phyloP scores from a whole-genome alignment of 768 basidiomycete species.

The Amanita rubescens region DNA sequence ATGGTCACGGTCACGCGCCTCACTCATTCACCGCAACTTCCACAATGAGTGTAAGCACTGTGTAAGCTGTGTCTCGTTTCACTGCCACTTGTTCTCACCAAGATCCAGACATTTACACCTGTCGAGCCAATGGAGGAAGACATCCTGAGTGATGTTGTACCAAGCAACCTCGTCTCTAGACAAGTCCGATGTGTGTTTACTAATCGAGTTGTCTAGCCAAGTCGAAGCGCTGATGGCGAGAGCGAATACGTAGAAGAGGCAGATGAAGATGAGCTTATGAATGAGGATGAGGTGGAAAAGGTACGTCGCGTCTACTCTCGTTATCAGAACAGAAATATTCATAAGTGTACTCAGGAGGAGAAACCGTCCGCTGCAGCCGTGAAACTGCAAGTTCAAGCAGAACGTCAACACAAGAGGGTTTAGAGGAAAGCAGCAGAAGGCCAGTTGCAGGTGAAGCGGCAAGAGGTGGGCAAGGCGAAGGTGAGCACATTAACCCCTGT shows the following conservation, averaged over 20 bases:
- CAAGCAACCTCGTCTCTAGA: too few relatives aligned
- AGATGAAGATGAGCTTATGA: constrained; percentile 54
- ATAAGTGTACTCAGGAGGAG: too few relatives aligned
- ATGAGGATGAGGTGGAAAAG: constrained; percentile 38
- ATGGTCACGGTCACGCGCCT: too few relatives aligned
- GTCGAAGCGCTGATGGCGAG: constrained; percentile 67
- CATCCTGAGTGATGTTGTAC: too few relatives aligned
- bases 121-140: too few relatives aligned
- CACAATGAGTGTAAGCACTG: too few relatives aligned
- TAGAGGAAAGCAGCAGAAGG: constrained; percentile 64
- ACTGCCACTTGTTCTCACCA: too few relatives aligned
- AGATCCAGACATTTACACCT: too few relatives aligned
- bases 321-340: too few relatives aligned
- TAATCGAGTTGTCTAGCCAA: constrained; percentile 29
- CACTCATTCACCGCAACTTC: too few relatives aligned
- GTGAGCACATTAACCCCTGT: constrained; percentile 28
- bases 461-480: constrained; percentile 87
- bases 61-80: too few relatives aligned
- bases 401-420: constrained; percentile 31
- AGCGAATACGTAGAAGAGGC: constrained; percentile 62
- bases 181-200: too few relatives aligned
- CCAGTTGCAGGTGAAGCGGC: constrained; percentile 60
- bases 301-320: background rate
- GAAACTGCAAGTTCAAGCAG: constrained; percentile 24
- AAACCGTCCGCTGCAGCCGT: constrained; percentile 23